Conservation (phyloP, 805 yeast genomes). For the Lipomyces chichibuensis region DNA sequence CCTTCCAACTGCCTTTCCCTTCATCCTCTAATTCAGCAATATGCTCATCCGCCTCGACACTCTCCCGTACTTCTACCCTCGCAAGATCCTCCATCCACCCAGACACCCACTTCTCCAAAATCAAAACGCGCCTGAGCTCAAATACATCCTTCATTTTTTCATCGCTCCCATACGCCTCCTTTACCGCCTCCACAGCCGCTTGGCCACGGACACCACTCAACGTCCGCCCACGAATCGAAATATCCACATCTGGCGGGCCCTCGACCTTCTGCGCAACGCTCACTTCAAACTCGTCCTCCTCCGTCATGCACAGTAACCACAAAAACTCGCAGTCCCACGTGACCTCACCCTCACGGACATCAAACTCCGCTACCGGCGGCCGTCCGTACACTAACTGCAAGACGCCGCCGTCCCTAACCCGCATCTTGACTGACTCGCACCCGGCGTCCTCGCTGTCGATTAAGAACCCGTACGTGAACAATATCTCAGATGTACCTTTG, state of each 20-base stretch:
- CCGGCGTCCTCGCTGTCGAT: slow-evolving; percentile 10
- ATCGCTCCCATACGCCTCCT: slow-evolving; percentile 9
- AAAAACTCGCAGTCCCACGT: slow-evolving; percentile 33
- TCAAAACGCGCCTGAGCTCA: slow-evolving; percentile 26
- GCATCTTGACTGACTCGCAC: slow-evolving; percentile 25
- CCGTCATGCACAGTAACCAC: slow-evolving; percentile 28
- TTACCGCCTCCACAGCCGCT: slow-evolving; percentile 13
- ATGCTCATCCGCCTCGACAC: not conserved
- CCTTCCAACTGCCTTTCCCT: slow-evolving; percentile 7
- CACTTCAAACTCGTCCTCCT: slow-evolving; percentile 26
- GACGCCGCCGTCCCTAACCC: slow-evolving; percentile 16
- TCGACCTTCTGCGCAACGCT: slow-evolving; percentile 14
- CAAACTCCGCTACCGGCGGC: slow-evolving; percentile 23
- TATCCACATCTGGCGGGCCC: slow-evolving; percentile 21
- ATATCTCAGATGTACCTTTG: slow-evolving; percentile 45
- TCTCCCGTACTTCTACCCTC: slow-evolving; percentile 5
- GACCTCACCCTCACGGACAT: slow-evolving; percentile 4
- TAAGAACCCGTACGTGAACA: slow-evolving; percentile 48
- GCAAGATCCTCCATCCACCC: slow-evolving; percentile 25
- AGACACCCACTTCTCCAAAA: slow-evolving; percentile 14
- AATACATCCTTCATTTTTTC: slow-evolving; percentile 16
- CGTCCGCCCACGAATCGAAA: slow-evolving; percentile 7
- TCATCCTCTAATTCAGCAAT: not conserved
- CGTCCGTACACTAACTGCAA: slow-evolving; percentile 25
- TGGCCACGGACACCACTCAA: slow-evolving; percentile 17